Evolutionary conservation across 164 flowering plant species (phyloP).

Genomic region (Vitis riparia): DNA sequence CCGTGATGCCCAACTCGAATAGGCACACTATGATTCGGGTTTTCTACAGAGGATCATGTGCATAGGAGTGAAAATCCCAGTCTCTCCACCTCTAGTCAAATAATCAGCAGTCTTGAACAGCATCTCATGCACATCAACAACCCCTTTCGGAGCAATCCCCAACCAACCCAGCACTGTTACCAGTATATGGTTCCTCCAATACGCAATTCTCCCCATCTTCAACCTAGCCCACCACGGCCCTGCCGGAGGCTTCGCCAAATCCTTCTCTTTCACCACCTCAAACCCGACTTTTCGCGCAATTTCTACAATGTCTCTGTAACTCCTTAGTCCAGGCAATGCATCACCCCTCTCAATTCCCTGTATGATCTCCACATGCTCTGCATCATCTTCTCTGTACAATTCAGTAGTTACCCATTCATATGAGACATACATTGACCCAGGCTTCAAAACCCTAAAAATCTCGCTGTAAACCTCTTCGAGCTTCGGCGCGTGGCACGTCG

Average conservation of each 20-base stretch:
- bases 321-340: slow-evolving; percentile 84
- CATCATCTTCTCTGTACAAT: slow-evolving; percentile 38
- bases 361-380: slow-evolving; percentile 75
- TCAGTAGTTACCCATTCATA: slow-evolving; percentile 96
- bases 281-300: slow-evolving; percentile 84
- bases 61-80: slow-evolving; percentile 81
- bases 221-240: slow-evolving; percentile 87
- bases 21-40: slow-evolving; percentile 26
- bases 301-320: slow-evolving; percentile 54
- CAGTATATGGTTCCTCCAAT: slow-evolving; percentile 90
- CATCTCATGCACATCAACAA: slow-evolving; percentile 89
- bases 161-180: slow-evolving; percentile 53
- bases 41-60: slow-evolving; percentile 88
- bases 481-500: slow-evolving; percentile 93
- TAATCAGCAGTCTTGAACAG: slow-evolving; percentile 74
- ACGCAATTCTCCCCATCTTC: slow-evolving; percentile 88
- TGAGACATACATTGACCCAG: slow-evolving; percentile 79
- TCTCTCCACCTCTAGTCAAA: slow-evolving; percentile 75
- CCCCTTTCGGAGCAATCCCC: slow-evolving; percentile 89
- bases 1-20: no score
- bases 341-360: slow-evolving; percentile 92
- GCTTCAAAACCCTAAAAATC: slow-evolving; percentile 80
- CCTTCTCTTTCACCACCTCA: slow-evolving; percentile 77
- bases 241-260: slow-evolving; percentile 80
- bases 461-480: slow-evolving; percentile 87